phyloP scores from a whole-genome alignment of 2,329 filamentous ascomycete species.

The Talaromyces rugulosus region DNA sequence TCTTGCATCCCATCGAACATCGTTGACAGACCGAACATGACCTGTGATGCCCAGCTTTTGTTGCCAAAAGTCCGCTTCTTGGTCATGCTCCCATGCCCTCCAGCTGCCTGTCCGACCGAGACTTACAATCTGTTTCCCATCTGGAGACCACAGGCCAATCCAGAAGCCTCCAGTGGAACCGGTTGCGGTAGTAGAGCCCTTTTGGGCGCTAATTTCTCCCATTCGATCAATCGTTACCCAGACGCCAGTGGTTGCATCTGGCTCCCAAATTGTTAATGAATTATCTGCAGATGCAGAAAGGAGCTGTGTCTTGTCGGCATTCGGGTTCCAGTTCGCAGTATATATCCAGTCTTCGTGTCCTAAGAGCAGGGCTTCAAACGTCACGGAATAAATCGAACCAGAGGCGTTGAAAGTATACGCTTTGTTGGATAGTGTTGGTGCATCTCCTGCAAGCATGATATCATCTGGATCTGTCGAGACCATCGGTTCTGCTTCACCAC shows the following conservation, averaged over 20 bases:
- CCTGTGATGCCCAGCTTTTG: constrained; percentile 76
- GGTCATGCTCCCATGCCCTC: constrained; percentile 73
- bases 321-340: constrained; percentile 69
- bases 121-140: constrained; percentile 69
- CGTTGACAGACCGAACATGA: constrained; percentile 76
- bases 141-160: constrained; percentile 87
- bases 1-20: constrained; percentile 75
- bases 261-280: constrained; percentile 88
- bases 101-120: constrained; percentile 90
- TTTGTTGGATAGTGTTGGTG: constrained; percentile 82
- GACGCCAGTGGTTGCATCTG: constrained; percentile 76
- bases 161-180: constrained; percentile 95
- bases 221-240: constrained; percentile 84
- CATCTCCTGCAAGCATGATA: constrained; percentile 38
- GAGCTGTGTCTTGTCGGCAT: constrained; percentile 59
- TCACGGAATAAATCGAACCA: constrained; percentile 67
- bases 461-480: constrained; percentile 36
- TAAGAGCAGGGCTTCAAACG: constrained; percentile 88
- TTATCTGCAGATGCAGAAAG: constrained; percentile 93
- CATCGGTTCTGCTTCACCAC: constrained; percentile 61
- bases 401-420: constrained; percentile 67
- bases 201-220: constrained; percentile 90
- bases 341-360: constrained; percentile 99
- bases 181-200: constrained; percentile 93
- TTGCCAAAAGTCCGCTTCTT: constrained; percentile 63